These are phyloP conservation scores for Areca catechu DNA, from an alignment of 176 grass and related monocot species.

Conservation along the genomic window DNA sequence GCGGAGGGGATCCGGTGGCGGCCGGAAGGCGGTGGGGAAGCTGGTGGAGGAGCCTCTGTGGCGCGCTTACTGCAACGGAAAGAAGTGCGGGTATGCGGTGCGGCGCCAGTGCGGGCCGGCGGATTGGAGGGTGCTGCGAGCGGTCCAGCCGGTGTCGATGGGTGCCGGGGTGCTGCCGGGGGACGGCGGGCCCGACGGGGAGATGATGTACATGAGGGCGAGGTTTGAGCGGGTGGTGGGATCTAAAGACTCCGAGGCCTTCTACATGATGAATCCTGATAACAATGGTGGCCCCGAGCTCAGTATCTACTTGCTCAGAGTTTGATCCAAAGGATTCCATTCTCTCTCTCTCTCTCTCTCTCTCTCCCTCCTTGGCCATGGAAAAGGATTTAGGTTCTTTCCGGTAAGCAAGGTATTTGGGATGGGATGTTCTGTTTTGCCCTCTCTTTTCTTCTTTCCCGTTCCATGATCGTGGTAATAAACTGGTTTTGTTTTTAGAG, in stretches of 20 bases:
- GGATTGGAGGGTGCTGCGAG: slow-evolving; percentile 58
- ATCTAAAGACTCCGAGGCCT: slow-evolving; percentile 87
- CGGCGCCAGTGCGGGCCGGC: slow-evolving; percentile 46
- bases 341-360: no score
- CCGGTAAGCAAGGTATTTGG: no score
- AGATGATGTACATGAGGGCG: slow-evolving; percentile 99
- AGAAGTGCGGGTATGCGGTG: slow-evolving; percentile 59
- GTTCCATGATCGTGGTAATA: no score
- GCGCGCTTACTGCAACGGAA: slow-evolving; percentile 86
- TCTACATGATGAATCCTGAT: slow-evolving; percentile 98
- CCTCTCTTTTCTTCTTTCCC: no score
- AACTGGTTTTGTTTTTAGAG: no score
- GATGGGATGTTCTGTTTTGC: no score
- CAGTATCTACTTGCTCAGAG: slow-evolving; percentile 84
- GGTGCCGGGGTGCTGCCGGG: slow-evolving; percentile 75
- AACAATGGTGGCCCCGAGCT: slow-evolving; percentile 69
- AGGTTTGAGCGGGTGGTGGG: slow-evolving; percentile 85
- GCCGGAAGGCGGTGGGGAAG: slow-evolving; percentile 16
- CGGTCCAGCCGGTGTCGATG: slow-evolving; percentile 77
- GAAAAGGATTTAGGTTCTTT: no score
- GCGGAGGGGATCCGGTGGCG: slow-evolving; percentile 15
- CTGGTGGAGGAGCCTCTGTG: slow-evolving; percentile 67
- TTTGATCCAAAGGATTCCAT: slow-evolving; percentile 33
- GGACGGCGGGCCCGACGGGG: slow-evolving; percentile 44
- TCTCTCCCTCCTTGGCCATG: no score